Evolutionary conservation across 2,329 filamentous ascomycete genomes (phyloP).

Genomic region (Paraphoma chrysanthemicola): DNA sequence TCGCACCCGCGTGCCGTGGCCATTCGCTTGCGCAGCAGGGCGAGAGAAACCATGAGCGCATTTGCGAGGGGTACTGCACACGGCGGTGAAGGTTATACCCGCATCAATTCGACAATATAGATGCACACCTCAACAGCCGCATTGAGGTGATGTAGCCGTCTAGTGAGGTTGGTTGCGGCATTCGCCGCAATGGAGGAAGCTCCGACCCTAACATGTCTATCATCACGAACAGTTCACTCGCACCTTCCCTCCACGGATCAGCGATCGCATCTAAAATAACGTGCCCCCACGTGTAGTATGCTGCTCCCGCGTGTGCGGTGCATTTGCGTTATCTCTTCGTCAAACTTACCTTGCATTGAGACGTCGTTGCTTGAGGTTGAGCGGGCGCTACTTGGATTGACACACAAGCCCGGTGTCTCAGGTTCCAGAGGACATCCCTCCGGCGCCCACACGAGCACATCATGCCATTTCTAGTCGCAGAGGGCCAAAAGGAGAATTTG

Average conservation of each 20-base stretch:
- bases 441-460: slow-evolving; percentile 47
- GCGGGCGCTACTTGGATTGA: neutral
- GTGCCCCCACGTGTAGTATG: slow-evolving; percentile 14
- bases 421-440: slow-evolving; percentile 19
- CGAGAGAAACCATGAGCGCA: neutral
- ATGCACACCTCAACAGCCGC: neutral
- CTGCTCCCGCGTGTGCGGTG: slow-evolving; percentile 10
- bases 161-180: too few relatives aligned
- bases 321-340: slow-evolving; percentile 1
- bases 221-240: neutral
- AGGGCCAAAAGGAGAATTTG: slow-evolving; percentile 11
- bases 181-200: neutral
- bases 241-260: neutral
- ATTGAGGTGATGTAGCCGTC: too few relatives aligned
- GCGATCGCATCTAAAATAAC: neutral
- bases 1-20: slow-evolving; percentile 31
- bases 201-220: neutral
- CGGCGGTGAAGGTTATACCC: slow-evolving; percentile 1
- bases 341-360: neutral
- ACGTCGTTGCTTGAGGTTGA: neutral
- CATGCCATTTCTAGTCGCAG: slow-evolving; percentile 24
- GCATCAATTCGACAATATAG: neutral
- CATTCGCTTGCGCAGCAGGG: neutral
- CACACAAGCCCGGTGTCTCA: slow-evolving; percentile 31
- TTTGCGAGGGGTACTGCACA: neutral